These are phyloP conservation scores for Agaricus bisporus DNA, from an alignment of 768 basidiomycete genomes.

Conservation along the genomic window DNA sequence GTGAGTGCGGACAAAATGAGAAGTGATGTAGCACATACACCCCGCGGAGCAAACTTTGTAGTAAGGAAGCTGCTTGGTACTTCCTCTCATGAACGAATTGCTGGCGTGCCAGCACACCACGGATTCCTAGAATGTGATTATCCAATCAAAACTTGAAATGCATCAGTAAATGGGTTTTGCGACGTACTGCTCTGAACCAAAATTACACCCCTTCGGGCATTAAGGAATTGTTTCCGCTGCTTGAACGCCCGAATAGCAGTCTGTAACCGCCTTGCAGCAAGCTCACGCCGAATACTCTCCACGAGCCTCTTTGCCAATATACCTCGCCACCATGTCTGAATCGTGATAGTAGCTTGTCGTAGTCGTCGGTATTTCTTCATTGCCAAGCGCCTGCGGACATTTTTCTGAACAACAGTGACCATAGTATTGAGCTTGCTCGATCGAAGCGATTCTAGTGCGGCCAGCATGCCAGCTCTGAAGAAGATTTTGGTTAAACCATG, in stretches of 20 bases:
- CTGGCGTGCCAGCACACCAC: conserved; percentile 67
- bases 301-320: conserved; percentile 70
- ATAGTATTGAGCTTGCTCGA: conserved; percentile 83
- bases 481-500: conserved; percentile 97
- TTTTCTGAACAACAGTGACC: conserved; percentile 97
- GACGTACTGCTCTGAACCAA: conserved; percentile 83
- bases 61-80: conserved; percentile 53
- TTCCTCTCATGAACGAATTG: conserved; percentile 51
- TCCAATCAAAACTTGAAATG: neutral
- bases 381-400: conserved; percentile 84
- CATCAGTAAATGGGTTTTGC: neutral
- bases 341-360: conserved; percentile 67
- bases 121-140: conserved; percentile 44
- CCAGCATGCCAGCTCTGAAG: conserved; percentile 98
- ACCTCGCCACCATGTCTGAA: conserved; percentile 96
- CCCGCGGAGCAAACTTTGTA: conserved; percentile 87
- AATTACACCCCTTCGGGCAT: conserved; percentile 54
- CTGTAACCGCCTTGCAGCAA: conserved; percentile 74
- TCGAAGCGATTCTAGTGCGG: conserved; percentile 86
- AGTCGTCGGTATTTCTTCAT: conserved; percentile 71
- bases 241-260: conserved; percentile 63
- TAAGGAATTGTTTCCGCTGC: conserved; percentile 65
- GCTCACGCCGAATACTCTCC: conserved; percentile 63
- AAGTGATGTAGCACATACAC: conserved; percentile 47
- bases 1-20: conserved; percentile 10